Percentiles rank a stretch among this genome's conserved stretches.
Conservation (phyloP, 352 stramenopile genomes). For the Thraustochytrium striatum region DNA sequence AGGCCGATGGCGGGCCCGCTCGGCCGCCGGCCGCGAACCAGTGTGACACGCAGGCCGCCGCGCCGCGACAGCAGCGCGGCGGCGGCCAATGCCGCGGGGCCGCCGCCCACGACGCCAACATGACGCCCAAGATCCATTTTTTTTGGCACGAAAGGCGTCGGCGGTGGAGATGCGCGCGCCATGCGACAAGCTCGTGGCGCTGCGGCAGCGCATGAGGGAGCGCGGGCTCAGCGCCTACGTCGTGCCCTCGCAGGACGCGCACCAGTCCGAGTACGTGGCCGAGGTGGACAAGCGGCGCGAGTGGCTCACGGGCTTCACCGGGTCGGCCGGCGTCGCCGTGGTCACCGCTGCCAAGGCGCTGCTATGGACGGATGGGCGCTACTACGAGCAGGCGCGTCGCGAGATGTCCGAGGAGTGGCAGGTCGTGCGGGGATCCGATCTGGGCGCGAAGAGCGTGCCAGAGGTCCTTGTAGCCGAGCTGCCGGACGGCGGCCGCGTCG, state of each 20-base stretch:
- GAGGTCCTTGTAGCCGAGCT: conserved; percentile 71
- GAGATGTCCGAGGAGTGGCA: conserved; percentile 85
- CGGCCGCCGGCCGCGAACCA: too few relatives aligned
- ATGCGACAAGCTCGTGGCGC: not conserved
- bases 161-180: too few relatives aligned
- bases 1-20: too few relatives aligned
- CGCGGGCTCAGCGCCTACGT: conserved; percentile 40
- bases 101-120: too few relatives aligned
- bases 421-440: conserved; percentile 81
- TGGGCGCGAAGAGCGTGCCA: conserved; percentile 56
- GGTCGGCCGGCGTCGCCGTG: conserved; percentile 88
- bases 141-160: too few relatives aligned
- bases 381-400: conserved; percentile 92
- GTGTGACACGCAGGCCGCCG: too few relatives aligned
- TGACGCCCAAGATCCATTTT: too few relatives aligned
- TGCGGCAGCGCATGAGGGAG: conserved; percentile 12
- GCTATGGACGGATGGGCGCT: conserved; percentile 97
- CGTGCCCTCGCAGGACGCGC: conserved; percentile 49
- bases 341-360: conserved; percentile 73
- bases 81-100: too few relatives aligned
- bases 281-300: conserved; percentile 86
- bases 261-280: conserved; percentile 87
- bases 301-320: conserved; percentile 94
- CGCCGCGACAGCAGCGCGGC: too few relatives aligned
- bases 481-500: conserved; percentile 68